Base-by-base conservation (phyloP, 106 monocot genomes). In the Phalaenopsis aphrodite region DNA sequence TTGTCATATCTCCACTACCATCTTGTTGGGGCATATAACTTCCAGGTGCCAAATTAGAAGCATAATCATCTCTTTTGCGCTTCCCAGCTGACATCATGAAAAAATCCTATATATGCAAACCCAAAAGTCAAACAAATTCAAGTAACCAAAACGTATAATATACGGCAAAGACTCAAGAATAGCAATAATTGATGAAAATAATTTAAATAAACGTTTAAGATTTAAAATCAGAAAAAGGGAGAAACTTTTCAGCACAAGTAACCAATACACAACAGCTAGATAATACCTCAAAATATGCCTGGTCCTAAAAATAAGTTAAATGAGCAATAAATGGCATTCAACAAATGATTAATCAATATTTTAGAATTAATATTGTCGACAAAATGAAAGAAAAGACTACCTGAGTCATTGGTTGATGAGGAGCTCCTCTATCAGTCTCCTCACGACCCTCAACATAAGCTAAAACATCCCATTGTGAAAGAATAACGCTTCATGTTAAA, bases 11-110 rank as follows among this genome's bases (percentile, higher is more conserved):
- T 56, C 79, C 86, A 78, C 87, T 83, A 78, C 95, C 99, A 86
- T 99, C 99, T 91, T 91, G 93, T 65, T 99, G 99, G 48, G 99
- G 99, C 76, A 99, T 87, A 79, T 84, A 88, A 52, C 89, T 88
- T 77, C 88, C 90, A 82, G 89, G 75, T 49, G 85, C 42, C 41
- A 88, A 47, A 19, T 88, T 87, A 71, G 91, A 79, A 80, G 83
- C 69, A 93, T 82, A 90, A 38, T 89, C 93, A 83, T 89, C 95
- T 67, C 99, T 84, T 82, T 99, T 99, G 41, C 95, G 94, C 81
- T 99, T 99, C 9, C 95, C 95, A 83, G 91, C 78, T 36, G 89
- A 66, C 58, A 78, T 58, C 81, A 81, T 97, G 41, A 99, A 86
- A 72, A 99, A 95, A 74, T 99, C 99, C 99, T 99, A 82, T 38